phyloP scores from a whole-genome alignment of 805 yeast species.

The Babjeviella inositovora region DNA sequence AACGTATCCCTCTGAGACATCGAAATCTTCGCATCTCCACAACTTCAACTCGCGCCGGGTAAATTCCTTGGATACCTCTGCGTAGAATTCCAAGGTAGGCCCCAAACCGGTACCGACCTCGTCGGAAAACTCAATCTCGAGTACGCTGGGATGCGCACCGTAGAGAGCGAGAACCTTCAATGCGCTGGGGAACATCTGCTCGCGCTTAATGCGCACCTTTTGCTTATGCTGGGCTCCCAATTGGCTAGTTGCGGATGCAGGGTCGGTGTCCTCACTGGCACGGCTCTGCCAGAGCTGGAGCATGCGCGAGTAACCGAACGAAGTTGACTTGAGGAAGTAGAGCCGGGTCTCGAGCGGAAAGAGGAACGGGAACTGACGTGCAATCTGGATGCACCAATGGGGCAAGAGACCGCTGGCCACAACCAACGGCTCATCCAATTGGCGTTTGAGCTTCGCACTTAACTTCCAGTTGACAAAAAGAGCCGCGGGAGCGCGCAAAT shows the following conservation, averaged over 20 bases:
- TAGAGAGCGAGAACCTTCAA: slow-evolving; percentile 60
- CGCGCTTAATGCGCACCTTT: slow-evolving; percentile 65
- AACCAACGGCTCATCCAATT: slow-evolving; percentile 76
- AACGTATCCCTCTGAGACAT: slow-evolving; percentile 6
- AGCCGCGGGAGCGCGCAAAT: slow-evolving; percentile 10
- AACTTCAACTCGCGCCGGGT: slow-evolving; percentile 34
- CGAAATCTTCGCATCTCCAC: slow-evolving; percentile 44
- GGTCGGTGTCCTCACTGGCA: slow-evolving; percentile 13
- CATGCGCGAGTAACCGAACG: slow-evolving; percentile 79
- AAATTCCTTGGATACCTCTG: slow-evolving; percentile 66
- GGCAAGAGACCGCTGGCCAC: slow-evolving; percentile 83
- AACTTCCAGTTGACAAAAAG: slow-evolving; percentile 62
- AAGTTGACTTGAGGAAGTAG: slow-evolving; percentile 68
- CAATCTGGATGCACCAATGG: slow-evolving; percentile 64
- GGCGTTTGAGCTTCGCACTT: slow-evolving; percentile 75
- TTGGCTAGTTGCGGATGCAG: slow-evolving; percentile 15
- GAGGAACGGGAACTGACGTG: slow-evolving; percentile 62
- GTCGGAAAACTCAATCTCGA: slow-evolving; percentile 77
- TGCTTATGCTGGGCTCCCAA: slow-evolving; percentile 68
- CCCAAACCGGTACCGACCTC: slow-evolving; percentile 97
- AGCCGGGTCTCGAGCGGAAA: slow-evolving; percentile 75
- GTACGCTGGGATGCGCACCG: slow-evolving; percentile 63
- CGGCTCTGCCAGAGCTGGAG: slow-evolving; percentile 62
- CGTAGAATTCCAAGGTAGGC: slow-evolving; percentile 87
- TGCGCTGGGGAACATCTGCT: slow-evolving; percentile 58